Conservation (phyloP, 805 yeast species). For the Suhomyces sp. region DNA sequence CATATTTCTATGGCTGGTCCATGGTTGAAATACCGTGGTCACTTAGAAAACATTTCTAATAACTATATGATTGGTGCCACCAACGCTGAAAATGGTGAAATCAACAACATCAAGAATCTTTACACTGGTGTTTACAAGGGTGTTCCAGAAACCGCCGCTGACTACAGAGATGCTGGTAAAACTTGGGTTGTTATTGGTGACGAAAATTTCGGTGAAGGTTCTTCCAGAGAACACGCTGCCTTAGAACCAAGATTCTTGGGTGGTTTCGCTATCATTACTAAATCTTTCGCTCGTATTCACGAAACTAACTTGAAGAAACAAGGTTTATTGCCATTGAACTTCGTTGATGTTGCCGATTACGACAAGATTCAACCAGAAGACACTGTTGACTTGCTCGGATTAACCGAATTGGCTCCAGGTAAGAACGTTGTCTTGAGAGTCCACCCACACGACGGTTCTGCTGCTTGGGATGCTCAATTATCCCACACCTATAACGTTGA, state of each 20-base stretch:
- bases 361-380: constrained; percentile 92
- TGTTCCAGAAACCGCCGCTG: constrained; percentile 96
- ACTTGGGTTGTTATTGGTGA: constrained; percentile 98
- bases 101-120: constrained; percentile 85
- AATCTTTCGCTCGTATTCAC: constrained; percentile 98
- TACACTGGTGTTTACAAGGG: constrained; percentile 90
- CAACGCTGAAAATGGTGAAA: constrained; percentile 94
- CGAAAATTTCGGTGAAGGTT: constrained; percentile 98
- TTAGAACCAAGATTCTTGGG: constrained; percentile 99
- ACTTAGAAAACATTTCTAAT: constrained; percentile 96
- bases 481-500: constrained; percentile 95
- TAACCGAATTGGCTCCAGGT: constrained; percentile 88
- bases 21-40: constrained; percentile 99
- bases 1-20: constrained; percentile 99
- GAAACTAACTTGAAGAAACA: constrained; percentile 99
- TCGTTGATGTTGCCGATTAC: constrained; percentile 83
- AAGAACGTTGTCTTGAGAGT: constrained; percentile 79
- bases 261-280: constrained; percentile 96
- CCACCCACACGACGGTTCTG: constrained; percentile 67
- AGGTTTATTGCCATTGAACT: constrained; percentile 97
- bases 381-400: constrained; percentile 82
- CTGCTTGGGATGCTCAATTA: constrained; percentile 84
- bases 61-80: constrained; percentile 99
- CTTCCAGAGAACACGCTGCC: constrained; percentile 99
- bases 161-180: constrained; percentile 89